Evolutionary conservation across 306 rosid species (phyloP).

Genomic region (cucumber (Cucumis sativus)): DNA sequence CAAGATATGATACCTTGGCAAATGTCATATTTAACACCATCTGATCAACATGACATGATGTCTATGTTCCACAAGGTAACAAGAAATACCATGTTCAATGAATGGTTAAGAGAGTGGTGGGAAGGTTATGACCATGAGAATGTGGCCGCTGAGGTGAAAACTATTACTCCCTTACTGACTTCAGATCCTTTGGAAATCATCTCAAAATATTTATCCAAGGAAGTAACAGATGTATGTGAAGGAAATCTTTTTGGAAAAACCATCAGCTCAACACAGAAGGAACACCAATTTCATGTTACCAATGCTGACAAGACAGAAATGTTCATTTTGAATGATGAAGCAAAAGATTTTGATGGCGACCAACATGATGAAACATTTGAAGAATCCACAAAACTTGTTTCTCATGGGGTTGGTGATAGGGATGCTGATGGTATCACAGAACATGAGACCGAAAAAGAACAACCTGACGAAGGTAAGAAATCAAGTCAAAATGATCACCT

Average conservation of each 20-base stretch:
- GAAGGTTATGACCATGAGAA: slow-evolving; percentile 46
- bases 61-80: slow-evolving; percentile 68
- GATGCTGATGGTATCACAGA: slow-evolving; percentile 17
- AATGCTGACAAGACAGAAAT: slow-evolving; percentile 15
- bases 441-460: slow-evolving; percentile 7
- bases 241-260: slow-evolving; percentile 22
- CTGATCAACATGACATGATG: slow-evolving; percentile 70
- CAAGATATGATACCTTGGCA: slow-evolving; percentile 94
- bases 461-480: slow-evolving; percentile 19
- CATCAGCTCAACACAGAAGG: slow-evolving; percentile 19
- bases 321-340: slow-evolving; percentile 18
- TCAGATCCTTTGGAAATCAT: slow-evolving; percentile 62
- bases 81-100: slow-evolving; percentile 75
- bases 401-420: slow-evolving; percentile 21
- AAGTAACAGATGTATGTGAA: slow-evolving; percentile 25
- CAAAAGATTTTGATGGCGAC: slow-evolving; percentile 17
- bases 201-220: slow-evolving; percentile 48
- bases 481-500: slow-evolving; percentile 32
- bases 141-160: slow-evolving; percentile 29
- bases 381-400: slow-evolving; percentile 10
- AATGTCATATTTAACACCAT: slow-evolving; percentile 62
- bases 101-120: slow-evolving; percentile 94
- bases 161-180: slow-evolving; percentile 24
- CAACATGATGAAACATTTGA: slow-evolving; percentile 17
- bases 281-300: slow-evolving; percentile 18